Percentiles rank a stretch among this genome's conserved stretches.
Conservation (phyloP, 2,329 filamentous ascomycete genomes). For the Capronia coronata region DNA sequence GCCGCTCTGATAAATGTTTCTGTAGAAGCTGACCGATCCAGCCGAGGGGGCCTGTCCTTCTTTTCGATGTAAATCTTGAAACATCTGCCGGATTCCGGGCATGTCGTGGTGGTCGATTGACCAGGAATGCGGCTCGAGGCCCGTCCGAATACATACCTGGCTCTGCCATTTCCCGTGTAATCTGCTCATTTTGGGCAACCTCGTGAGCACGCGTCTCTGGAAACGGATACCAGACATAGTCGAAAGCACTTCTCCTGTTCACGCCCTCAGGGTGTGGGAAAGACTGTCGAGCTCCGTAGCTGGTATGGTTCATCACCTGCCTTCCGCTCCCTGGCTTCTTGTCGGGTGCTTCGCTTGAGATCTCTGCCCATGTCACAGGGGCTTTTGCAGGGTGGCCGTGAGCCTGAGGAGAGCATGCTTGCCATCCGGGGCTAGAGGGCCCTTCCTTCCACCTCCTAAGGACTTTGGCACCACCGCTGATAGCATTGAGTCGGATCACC, state of each 20-base stretch:
- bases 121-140: slow-evolving; percentile 14
- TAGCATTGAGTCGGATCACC: slow-evolving; percentile 18
- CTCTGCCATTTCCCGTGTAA: slow-evolving; percentile 19
- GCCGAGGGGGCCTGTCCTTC: slow-evolving; percentile 3
- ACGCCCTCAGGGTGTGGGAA: slow-evolving; percentile 16
- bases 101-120: slow-evolving; percentile 24
- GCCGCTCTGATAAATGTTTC: slow-evolving; percentile 1
- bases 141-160: slow-evolving; percentile 20
- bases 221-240: slow-evolving; percentile 24
- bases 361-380: neutral
- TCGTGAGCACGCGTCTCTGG: slow-evolving; percentile 25
- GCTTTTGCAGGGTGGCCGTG: neutral
- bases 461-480: slow-evolving; percentile 15
- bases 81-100: slow-evolving; percentile 11
- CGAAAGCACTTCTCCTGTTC: slow-evolving; percentile 18
- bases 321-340: neutral
- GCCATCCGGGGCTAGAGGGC: slow-evolving; percentile 1
- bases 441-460: slow-evolving; percentile 14
- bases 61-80: neutral
- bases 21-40: slow-evolving; percentile 3
- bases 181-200: slow-evolving; percentile 20
- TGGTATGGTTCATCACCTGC: neutral
- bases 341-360: neutral
- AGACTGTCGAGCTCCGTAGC: neutral
- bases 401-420: neutral